These are phyloP conservation scores for Paratrypanosoma confusum DNA, from an alignment of 208 protist genomes.

Conservation along the genomic window DNA sequence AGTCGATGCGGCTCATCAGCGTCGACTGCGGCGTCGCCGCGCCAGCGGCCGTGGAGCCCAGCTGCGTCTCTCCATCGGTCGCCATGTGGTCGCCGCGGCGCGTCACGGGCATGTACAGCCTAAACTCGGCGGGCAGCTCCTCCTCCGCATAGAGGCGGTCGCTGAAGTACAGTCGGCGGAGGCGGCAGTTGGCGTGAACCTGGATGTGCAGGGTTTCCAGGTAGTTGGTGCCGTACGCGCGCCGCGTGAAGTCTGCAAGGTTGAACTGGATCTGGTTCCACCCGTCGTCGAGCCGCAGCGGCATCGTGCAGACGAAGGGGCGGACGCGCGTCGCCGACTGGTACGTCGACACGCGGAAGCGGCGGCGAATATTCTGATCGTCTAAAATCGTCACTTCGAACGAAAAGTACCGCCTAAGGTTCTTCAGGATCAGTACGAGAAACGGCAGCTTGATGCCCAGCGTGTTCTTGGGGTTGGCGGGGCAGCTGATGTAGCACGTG, in stretches of 20 bases:
- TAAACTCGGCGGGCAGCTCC: slow-evolving; percentile 99
- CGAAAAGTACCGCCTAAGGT: slow-evolving; percentile 99
- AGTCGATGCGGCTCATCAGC: no score
- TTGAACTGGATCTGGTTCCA: slow-evolving; percentile 99
- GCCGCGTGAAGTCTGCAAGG: slow-evolving; percentile 97
- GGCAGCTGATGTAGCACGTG: slow-evolving; percentile 97
- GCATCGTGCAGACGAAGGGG: slow-evolving; percentile 99
- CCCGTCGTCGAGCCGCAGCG: slow-evolving; percentile 98
- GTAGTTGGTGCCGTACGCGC: slow-evolving; percentile 99
- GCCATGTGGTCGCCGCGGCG: no score
- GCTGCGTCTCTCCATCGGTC: no score
- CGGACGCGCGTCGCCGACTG: slow-evolving; percentile 98
- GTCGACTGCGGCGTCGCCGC: no score
- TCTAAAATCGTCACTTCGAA: slow-evolving; percentile 99
- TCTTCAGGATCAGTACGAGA: slow-evolving; percentile 99
- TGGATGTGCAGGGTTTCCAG: slow-evolving; percentile 97
- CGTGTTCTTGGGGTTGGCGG: slow-evolving; percentile 93
- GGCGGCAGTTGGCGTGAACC: slow-evolving; percentile 98
- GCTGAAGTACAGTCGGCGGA: slow-evolving; percentile 98
- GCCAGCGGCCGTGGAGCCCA: no score
- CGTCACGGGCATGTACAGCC: slow-evolving; percentile 96
- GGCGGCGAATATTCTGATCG: slow-evolving; percentile 96
- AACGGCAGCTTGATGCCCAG: slow-evolving; percentile 99
- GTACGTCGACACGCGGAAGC: slow-evolving; percentile 99
- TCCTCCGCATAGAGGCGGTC: slow-evolving; percentile 99